These are phyloP conservation scores for Podaxis sp. DNA, from an alignment of 768 basidiomycete species.

Conservation along the genomic window DNA sequence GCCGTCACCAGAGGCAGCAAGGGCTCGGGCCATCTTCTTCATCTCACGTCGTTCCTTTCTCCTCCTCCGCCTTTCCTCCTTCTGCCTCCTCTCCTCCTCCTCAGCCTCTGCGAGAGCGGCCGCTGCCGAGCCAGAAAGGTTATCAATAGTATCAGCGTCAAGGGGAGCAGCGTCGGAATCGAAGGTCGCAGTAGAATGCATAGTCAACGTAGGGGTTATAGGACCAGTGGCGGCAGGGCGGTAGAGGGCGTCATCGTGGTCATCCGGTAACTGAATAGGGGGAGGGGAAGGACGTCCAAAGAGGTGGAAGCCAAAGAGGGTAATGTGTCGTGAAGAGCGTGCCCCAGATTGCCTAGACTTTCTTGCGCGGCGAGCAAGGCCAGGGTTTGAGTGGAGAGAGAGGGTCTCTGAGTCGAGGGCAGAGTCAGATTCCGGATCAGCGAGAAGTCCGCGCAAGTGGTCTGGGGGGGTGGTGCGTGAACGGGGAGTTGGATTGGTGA, in stretches of 20 bases:
- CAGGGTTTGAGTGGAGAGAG: constrained; percentile 67
- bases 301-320: constrained; percentile 64
- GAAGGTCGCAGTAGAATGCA: constrained; percentile 39
- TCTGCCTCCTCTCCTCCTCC: constrained; percentile 38
- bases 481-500: constrained; percentile 14
- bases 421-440: constrained; percentile 9
- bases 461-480: constrained; percentile 27
- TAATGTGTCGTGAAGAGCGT: constrained; percentile 38
- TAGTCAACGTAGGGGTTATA: not conserved
- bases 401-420: constrained; percentile 61
- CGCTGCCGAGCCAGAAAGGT: constrained; percentile 41
- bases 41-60: constrained; percentile 40
- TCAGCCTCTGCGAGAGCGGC: constrained; percentile 35
- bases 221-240: not conserved
- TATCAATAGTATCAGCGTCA: constrained; percentile 55
- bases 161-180: constrained; percentile 74
- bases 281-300: constrained; percentile 51
- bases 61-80: constrained; percentile 48
- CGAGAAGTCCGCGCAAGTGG: constrained; percentile 40
- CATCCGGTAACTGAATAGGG: constrained; percentile 62
- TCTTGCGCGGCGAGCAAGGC: constrained; percentile 14
- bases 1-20: constrained; percentile 31
- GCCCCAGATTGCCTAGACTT: constrained; percentile 23
- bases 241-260: constrained; percentile 39
- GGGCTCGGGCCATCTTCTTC: constrained; percentile 13